Evolutionary conservation across 2,329 filamentous ascomycete species (phyloP), one percentile per base, ranked within the genome.

Genomic region (Ophiostoma triangulosporum): DNA sequence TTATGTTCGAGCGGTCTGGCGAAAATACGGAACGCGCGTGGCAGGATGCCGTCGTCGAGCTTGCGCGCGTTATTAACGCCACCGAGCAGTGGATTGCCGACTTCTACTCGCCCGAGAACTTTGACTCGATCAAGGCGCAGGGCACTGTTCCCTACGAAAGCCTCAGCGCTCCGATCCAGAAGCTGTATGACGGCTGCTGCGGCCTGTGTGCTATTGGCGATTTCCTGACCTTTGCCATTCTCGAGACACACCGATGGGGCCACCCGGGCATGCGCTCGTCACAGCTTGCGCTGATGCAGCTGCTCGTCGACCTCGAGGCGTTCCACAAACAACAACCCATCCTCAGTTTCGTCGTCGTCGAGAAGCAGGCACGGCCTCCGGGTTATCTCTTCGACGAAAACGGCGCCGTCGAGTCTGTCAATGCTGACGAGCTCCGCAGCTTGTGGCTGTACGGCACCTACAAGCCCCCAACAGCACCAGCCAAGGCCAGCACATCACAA

Each of bases 231-330:
- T 60, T 53, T 51, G 32, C 52, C n/a, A 56, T 57, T n/a, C 43
- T 48, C 38, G 53, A 59, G 33, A 57, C 55, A 3, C 61, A 60
- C 35, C 57, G 60, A 46, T 64, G 63, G 45, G 56, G 54, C 22
- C 52, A 59, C 20, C 54, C 55, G 5, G 60, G 61, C 38, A 56
- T 57, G 54, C 50, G 27, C 2, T 33, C 54, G 4, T 45, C 56
- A 1, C 54, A 58, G 20, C 35, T 56, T 9, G 59, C 61, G 6
- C 50, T 66, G 17, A 59, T 60, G 58, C 61, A 64, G 53, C 57
- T 66, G 29, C 56, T 66, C 48, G 62, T 64, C 53, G 66, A 68
- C 46, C 53, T 62, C 53, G 64, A 68, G 52, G 64, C 65, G 38
- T 54, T 65, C 49, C 63, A 65, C 60, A 63, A 62, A 49, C 58